Evolutionary conservation across 179 eudicot genomes (phyloP).

Genomic region (Patellifolia procumbens): DNA sequence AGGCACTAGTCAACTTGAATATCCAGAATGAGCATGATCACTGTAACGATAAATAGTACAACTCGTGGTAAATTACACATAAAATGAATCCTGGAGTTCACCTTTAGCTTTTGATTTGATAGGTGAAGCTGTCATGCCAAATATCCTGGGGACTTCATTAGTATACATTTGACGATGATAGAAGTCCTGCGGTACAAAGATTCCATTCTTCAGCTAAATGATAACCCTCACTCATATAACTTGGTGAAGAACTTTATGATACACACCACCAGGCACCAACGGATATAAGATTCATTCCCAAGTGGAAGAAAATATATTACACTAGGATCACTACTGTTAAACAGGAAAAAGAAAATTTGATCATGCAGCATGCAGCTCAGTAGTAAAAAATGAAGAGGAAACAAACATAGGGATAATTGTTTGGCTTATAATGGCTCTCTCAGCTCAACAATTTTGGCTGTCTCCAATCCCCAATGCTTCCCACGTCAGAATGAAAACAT

Average conservation of each 20-base stretch:
- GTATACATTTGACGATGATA: constrained; percentile 54
- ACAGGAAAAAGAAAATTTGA: no score
- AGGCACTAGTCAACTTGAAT: neutral
- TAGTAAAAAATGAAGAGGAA: no score
- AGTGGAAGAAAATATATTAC: neutral
- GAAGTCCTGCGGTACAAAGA: constrained; percentile 56
- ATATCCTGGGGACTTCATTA: constrained; percentile 70
- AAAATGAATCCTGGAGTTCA: constrained; percentile 15
- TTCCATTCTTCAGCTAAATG: neutral
- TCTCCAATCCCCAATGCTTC: neutral
- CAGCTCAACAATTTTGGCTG: neutral
- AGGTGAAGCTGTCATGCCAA: constrained; percentile 98
- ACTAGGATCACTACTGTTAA: neutral
- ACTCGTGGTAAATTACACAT: neutral
- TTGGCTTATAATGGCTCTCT: neutral
- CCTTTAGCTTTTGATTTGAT: constrained; percentile 83
- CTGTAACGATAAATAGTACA: neutral
- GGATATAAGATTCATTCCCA: neutral
- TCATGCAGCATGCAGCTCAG: no score
- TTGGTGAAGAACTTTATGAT: no score
- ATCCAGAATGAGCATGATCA: neutral
- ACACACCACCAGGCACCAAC: no score
- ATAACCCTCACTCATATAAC: no score
- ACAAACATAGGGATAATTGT: no score
- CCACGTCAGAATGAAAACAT: neutral